Percentiles rank a stretch among this genome's conserved stretches.
phyloP scores from a whole-genome alignment of 495 filamentous ascomycete genomes.

The Aspergillus carlsbadensis region DNA sequence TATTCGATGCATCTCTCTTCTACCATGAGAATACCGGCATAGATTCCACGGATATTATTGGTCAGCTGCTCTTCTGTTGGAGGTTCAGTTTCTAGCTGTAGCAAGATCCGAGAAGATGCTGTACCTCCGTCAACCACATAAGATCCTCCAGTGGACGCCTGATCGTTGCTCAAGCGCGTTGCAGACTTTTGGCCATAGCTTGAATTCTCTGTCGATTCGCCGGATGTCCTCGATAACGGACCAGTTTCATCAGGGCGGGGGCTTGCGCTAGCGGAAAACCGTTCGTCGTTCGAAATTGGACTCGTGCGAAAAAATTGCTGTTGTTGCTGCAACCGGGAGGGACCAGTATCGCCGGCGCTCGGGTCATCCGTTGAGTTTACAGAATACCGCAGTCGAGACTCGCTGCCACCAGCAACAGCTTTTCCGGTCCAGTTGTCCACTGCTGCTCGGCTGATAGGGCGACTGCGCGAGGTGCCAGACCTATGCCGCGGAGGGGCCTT shows the following conservation, averaged over 20 bases:
- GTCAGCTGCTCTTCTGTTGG: slow-evolving; percentile 76
- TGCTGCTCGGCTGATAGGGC: slow-evolving; percentile 10
- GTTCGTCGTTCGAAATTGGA: slow-evolving; percentile 12
- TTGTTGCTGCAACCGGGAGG: slow-evolving; percentile 2
- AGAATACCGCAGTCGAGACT: slow-evolving; percentile 13
- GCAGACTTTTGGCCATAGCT: slow-evolving; percentile 20
- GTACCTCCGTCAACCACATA: slow-evolving; percentile 17
- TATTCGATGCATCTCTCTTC: slow-evolving; percentile 78
- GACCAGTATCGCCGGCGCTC: background rate
- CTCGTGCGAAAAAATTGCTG: slow-evolving; percentile 11
- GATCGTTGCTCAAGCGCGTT: slow-evolving; percentile 18
- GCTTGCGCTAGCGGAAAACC: slow-evolving; percentile 3
- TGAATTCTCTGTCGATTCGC: slow-evolving; percentile 12
- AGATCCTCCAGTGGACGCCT: slow-evolving; percentile 10
- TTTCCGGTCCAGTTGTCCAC: slow-evolving; percentile 14
- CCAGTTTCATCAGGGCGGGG: slow-evolving; percentile 9
- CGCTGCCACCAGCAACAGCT: slow-evolving; percentile 11
- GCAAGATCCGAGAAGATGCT: slow-evolving; percentile 48
- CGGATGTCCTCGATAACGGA: slow-evolving; percentile 8
- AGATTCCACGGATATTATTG: slow-evolving; percentile 68
- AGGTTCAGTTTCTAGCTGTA: slow-evolving; percentile 61
- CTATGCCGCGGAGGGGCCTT: slow-evolving; percentile 14
- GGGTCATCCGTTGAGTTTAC: slow-evolving; percentile 8
- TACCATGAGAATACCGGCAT: slow-evolving; percentile 73
- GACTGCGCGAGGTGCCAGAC: slow-evolving; percentile 8